Evolutionary conservation across 768 basidiomycete species (phyloP), one percentile per base, ranked within the genome.

Genomic region (Macrolepiota dolichaula): DNA sequence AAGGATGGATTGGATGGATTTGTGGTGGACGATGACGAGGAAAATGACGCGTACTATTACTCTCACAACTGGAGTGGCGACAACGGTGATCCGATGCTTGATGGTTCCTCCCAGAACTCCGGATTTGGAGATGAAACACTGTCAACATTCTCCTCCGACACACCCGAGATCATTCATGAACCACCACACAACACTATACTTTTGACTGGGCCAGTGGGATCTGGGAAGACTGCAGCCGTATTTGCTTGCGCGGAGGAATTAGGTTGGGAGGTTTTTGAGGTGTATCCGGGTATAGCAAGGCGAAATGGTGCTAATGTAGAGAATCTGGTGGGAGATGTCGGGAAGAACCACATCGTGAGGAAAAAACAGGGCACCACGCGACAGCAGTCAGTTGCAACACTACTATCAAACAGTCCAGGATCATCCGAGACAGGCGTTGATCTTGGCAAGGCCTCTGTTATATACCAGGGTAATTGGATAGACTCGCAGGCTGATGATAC

Each of bases 231-330:
- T 4, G 88, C 93, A 1, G 84, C 93, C 22, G 89, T 97, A 1
- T 95, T 97, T 73, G 95, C 96, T 0, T 96, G 94, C 69, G 94
- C 95, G 4, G 85, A 87, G 57, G 96, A 99, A 74, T 79, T 99
- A 36, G 93, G 88, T 13, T 99, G 93, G 92, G 92, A 96, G 53
- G 86, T 98, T 12, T 97, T 98, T 68, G 97, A 99, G 72, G 94
- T 98, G 12, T 91, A 95, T 74, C 92, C 97, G 25, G 97, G 97
- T 2, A 87, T 96, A 55, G 95, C 95, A n/a, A 91, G 85, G 68
- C 85, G 97, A 37, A 91, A 85, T 62, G 92, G 91, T 5, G 78
- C 85, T 25, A 91, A 85, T 66, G 76, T 99, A 65, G 86, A 89
- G 59, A 80, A 81, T 60, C 80, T 95, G 64, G 85, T 98, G 51